Conservation (phyloP, 306 rosid genomes). For the Rosa chinensis region DNA sequence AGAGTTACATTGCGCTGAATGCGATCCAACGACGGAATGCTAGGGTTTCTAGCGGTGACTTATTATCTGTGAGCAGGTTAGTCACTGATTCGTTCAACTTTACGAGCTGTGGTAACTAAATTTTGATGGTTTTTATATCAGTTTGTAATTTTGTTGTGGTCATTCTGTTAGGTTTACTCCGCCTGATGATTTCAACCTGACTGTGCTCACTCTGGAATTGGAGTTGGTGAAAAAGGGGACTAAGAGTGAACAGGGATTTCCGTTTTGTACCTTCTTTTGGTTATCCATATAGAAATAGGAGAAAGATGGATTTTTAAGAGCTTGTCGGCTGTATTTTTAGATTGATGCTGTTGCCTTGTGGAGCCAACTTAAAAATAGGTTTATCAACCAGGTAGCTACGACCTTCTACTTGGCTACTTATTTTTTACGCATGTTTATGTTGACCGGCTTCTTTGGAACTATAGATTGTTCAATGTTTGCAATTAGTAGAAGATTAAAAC, state of each 20-base stretch:
- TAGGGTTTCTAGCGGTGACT: slow-evolving; percentile 71
- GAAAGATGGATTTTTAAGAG: slow-evolving; percentile 1
- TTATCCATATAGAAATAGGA: not conserved
- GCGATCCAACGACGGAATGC: slow-evolving; percentile 81
- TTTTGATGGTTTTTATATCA: slow-evolving; percentile 1
- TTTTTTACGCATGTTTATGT: not conserved
- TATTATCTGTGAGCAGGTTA: slow-evolving; percentile 54
- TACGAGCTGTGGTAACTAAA: not conserved
- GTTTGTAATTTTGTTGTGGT: not conserved
- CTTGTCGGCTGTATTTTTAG: slow-evolving; percentile 39
- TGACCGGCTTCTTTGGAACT: not conserved
- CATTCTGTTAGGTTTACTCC: slow-evolving; percentile 62
- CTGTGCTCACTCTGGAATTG: slow-evolving; percentile 76
- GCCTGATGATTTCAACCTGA: slow-evolving; percentile 73
- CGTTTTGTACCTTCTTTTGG: not conserved
- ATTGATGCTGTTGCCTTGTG: slow-evolving; percentile 69
- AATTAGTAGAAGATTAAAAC: not conserved
- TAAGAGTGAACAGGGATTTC: slow-evolving; percentile 72
- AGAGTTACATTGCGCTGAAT: slow-evolving; percentile 73
- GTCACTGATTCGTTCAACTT: slow-evolving; percentile 1
- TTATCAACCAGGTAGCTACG: slow-evolving; percentile 61
- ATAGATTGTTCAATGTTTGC: not conserved
- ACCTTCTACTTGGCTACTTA: not conserved
- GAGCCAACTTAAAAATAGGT: slow-evolving; percentile 65
- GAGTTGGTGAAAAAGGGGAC: slow-evolving; percentile 74